phyloP scores from a whole-genome alignment of 352 stramenopile species.

The Phytophthora multivora region DNA sequence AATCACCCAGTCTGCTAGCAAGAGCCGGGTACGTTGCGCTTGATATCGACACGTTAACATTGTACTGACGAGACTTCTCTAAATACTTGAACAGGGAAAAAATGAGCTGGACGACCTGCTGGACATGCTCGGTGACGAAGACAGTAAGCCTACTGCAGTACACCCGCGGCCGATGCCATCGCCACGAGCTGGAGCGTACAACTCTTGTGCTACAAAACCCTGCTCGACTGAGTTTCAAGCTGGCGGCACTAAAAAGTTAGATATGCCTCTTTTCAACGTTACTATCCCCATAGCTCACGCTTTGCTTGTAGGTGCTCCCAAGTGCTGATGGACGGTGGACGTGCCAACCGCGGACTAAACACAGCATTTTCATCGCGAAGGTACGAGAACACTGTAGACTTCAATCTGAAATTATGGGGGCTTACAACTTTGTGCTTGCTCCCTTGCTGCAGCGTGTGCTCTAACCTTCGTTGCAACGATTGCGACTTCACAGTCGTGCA shows the following conservation, averaged over 20 bases:
- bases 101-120: constrained; percentile 79
- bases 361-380: constrained; percentile 58
- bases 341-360: constrained; percentile 59
- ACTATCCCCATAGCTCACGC: background rate
- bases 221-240: constrained; percentile 38
- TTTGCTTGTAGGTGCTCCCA: constrained; percentile 53
- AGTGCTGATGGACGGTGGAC: constrained; percentile 57
- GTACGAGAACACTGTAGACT: constrained; percentile 26
- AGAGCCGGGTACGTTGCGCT: constrained; percentile 17
- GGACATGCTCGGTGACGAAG: constrained; percentile 60
- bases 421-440: constrained; percentile 1
- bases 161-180: constrained; percentile 37
- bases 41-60: too few relatives aligned
- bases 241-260: constrained; percentile 68
- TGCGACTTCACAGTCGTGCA: constrained; percentile 85
- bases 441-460: constrained; percentile 46
- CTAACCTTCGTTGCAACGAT: constrained; percentile 81
- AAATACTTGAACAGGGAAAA: constrained; percentile 27
- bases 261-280: background rate
- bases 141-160: constrained; percentile 34
- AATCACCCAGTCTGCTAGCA: constrained; percentile 16
- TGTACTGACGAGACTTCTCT: too few relatives aligned
- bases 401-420: background rate
- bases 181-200: constrained; percentile 17
- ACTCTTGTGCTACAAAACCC: constrained; percentile 15